Percentiles rank a stretch among this genome's conserved stretches.
Conservation (phyloP, 164 flowering plant genomes). For the Stephania cephalantha region DNA sequence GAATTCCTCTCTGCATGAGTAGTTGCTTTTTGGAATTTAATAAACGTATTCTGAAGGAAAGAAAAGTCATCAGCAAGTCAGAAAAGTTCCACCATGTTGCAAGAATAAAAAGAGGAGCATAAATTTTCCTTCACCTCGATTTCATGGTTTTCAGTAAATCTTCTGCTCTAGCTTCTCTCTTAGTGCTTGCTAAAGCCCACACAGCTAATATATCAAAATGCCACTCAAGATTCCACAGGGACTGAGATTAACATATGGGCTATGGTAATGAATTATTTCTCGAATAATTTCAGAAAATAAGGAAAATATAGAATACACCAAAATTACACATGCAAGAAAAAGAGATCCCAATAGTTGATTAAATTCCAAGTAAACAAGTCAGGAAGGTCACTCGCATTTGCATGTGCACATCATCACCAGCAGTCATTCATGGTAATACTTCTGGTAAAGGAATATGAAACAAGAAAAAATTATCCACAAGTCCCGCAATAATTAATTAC, state of each 20-base stretch:
- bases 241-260: constrained; percentile 25
- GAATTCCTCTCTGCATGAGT: constrained; percentile 53
- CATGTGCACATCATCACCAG: not conserved
- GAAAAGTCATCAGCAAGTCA: not conserved
- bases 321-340: not conserved
- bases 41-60: constrained; percentile 32
- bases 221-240: constrained; percentile 70
- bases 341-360: too few species aligned
- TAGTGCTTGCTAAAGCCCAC: constrained; percentile 62
- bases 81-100: not conserved
- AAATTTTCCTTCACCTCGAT: constrained; percentile 39
- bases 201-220: constrained; percentile 69
- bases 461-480: too few species aligned
- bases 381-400: not conserved
- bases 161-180: constrained; percentile 47
- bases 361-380: not conserved
- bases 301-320: not conserved
- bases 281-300: not conserved
- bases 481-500: too few species aligned
- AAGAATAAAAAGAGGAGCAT: not conserved
- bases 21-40: constrained; percentile 60
- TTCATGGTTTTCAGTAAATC: constrained; percentile 53
- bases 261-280: not conserved
- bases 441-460: too few species aligned
- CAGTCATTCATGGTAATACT: not conserved